Base-by-base conservation (phyloP, 257 asterid genomes). In the Fraxinus anomala region DNA sequence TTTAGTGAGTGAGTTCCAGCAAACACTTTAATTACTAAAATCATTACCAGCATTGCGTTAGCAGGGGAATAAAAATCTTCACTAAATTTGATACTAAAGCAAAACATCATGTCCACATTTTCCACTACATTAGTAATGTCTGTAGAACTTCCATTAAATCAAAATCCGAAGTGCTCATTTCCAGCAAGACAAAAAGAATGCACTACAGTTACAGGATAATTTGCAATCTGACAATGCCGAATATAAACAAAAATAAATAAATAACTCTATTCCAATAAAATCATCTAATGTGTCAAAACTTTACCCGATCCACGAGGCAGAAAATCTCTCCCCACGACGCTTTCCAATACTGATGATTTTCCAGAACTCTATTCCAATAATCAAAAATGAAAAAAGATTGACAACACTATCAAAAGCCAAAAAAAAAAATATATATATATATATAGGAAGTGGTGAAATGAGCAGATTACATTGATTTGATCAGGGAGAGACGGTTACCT, bases 261-360 rank as follows among this genome's bases (percentile, higher is more conserved):
- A 10, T 0, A 40, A 40, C 16, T 1, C 17, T 2, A 42, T 42
- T 42, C 24, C 56, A 19, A 59, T 78, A 72, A 26, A 30, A 74
- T 5, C 19, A 73, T 59, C 42, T 19, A 33, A 59, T 49, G 26
- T 5, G 10, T 9, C 44, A 31, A 61, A 3, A 42, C 19, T 65
- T 75, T 86, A 93, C 99, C 99, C 19, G 98, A 95, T 88, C 99
- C 99, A 73, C 99, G 98, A 81, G 99, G 99, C 59, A 95, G 89
- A 76, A 95, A 95, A 86, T 95, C 99, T 85, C 99, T 85, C 44
- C 99, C 98, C 0, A 95, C 99, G 19, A 95, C 96, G 84, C 99
- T 95, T 88, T 95, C 99, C 79, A 95, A 85, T 56, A 95, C 98
- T 34, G 97, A 95, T 33, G 99, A 93, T 89, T 95, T 95, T 13